Conservation (phyloP, 495 filamentous ascomycete genomes). For the Penicillium salamii region DNA sequence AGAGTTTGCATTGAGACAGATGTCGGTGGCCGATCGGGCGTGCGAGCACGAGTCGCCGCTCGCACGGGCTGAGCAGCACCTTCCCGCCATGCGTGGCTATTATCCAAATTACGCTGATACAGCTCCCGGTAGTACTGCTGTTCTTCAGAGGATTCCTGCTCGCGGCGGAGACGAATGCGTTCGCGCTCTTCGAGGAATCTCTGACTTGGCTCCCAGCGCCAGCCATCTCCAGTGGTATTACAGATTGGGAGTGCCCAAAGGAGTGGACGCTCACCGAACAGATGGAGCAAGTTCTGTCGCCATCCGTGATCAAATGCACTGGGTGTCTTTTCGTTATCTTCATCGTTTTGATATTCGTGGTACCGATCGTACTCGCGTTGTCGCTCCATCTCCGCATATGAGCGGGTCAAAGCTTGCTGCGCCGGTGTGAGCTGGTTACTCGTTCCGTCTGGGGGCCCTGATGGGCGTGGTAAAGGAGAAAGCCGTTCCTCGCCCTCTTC, state of each 20-base stretch:
- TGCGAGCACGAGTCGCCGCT: slow-evolving; percentile 47
- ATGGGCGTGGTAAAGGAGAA: slow-evolving; percentile 27
- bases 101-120: slow-evolving; percentile 40
- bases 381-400: slow-evolving; percentile 71
- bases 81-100: slow-evolving; percentile 33
- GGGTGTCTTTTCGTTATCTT: slow-evolving; percentile 80
- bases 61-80: slow-evolving; percentile 18
- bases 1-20: slow-evolving; percentile 55
- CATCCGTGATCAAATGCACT: slow-evolving; percentile 90
- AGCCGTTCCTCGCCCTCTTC: slow-evolving; percentile 72
- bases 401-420: slow-evolving; percentile 49
- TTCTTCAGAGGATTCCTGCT: slow-evolving; percentile 50
- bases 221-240: slow-evolving; percentile 88
- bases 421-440: slow-evolving; percentile 31
- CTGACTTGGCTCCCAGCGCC: slow-evolving; percentile 83
- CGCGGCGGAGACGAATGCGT: slow-evolving; percentile 53
- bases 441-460: slow-evolving; percentile 9
- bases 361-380: slow-evolving; percentile 72
- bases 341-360: slow-evolving; percentile 82
- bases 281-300: slow-evolving; percentile 70
- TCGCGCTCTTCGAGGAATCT: slow-evolving; percentile 69
- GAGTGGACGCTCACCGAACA: slow-evolving; percentile 70
- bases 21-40: slow-evolving; percentile 47
- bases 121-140: slow-evolving; percentile 47
- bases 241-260: slow-evolving; percentile 80